Evolutionary conservation across 768 basidiomycete genomes (phyloP), one percentile per base, ranked within the genome.

Genomic region (Kwoniella europaea): DNA sequence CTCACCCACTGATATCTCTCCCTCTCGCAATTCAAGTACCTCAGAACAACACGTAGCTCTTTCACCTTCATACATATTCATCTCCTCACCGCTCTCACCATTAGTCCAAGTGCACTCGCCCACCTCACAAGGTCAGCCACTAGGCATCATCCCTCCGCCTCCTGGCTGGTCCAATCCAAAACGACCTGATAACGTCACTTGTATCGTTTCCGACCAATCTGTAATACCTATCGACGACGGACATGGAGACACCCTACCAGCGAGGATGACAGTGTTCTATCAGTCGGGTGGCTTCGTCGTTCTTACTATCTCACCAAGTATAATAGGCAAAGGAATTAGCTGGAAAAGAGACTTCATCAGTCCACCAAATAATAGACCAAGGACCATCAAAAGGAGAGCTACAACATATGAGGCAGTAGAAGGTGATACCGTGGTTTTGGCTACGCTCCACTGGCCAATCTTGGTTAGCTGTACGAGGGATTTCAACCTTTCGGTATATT

Each of bases 101-200:
- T 72, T 82, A 5, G 75, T 83, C 20, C 77, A 81, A 63, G 77
- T 81, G 2, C 71, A 83, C 60, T 65, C 71, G 10, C 75, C 81
- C 2, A 60, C 71, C 10, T 64, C 60, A 44, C 16, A 35, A 1
- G 42, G 24, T 20, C 15, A 24, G 20, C 77, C 79, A 10, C 53
- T 83, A 3, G 82, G 81, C 18, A 74, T 83, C 55, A 80, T 83
- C 15, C 82, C 82, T 24, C 82, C 82, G 7, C 82, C 82, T 4
- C 82, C 82, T 5, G 81, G 82, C 4, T 83, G 82, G 82, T 83
- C 82, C 5, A 76, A 75, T 5, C 81, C 81, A 1, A 65, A 66
- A 58, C 65, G 77, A 50, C 82, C 82, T 2, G 82, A 83, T 53
- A 74, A 77, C 46, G 72, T 83, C n/a, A 83, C 82, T 2, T 76